phyloP scores from a whole-genome alignment of 495 filamentous ascomycete genomes.

The Xylaria telfairii region DNA sequence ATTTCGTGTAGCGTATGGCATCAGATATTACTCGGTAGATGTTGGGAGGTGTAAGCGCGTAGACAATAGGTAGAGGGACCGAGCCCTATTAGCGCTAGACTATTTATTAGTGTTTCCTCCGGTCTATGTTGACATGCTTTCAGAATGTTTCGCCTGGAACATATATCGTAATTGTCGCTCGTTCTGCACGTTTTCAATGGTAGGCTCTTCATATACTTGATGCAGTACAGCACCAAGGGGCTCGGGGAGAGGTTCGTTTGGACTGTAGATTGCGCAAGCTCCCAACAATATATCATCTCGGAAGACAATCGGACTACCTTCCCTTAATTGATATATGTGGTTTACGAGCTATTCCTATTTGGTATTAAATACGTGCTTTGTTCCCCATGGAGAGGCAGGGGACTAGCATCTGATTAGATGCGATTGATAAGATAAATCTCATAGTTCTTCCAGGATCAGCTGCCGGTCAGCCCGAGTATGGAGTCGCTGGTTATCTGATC shows the following conservation, averaged over 20 bases:
- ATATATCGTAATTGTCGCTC: background rate
- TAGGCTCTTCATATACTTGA: background rate
- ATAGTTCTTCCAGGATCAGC: background rate
- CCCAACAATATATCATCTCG: background rate
- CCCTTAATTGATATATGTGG: background rate
- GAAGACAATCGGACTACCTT: background rate
- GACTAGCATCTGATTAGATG: slow-evolving; percentile 25
- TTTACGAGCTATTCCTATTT: background rate
- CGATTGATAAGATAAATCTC: slow-evolving; percentile 22
- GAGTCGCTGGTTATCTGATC: slow-evolving; percentile 6
- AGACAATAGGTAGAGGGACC: no score
- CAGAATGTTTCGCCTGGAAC: no score
- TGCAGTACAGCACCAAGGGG: no score
- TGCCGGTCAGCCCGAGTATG: background rate
- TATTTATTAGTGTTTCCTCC: background rate
- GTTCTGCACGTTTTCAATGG: background rate
- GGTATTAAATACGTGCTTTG: background rate
- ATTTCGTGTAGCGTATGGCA: background rate
- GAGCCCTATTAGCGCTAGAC: background rate
- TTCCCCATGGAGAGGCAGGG: background rate
- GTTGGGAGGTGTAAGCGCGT: no score
- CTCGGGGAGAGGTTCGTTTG: background rate
- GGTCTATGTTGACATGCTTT: background rate
- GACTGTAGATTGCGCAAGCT: background rate
- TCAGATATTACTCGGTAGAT: background rate